Evolutionary conservation across 345 rosid genomes (phyloP), one percentile per base, ranked within the genome.

Genomic region (Camelina sativa): DNA sequence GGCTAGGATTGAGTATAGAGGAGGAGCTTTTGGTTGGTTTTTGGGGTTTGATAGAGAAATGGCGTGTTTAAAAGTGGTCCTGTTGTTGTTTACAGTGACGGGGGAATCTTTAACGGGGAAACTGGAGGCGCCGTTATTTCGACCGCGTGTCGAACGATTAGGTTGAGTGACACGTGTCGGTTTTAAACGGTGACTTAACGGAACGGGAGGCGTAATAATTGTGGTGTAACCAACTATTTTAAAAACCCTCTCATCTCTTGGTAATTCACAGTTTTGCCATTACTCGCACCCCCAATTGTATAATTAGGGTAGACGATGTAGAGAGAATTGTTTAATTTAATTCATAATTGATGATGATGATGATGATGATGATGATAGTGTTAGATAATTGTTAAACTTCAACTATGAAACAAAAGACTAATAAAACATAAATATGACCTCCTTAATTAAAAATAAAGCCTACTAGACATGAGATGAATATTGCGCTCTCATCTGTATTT

Each of bases 71-170:
- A 34, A 9, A 40, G 83, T 77, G 90, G 84, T 88, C 91, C 81
- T 67, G 62, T 80, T 81, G 34, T 17, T 17, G 17, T 32, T 34
- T 7, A 78, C 76, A 74, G 75, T 62, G 86, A 88, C 80, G 87
- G 85, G 85, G 89, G 86, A 82, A 82, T 87, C 82, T 75, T 74
- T 71, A 74, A 88, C 86, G 28, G 90, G 90, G 84, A 66, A 72
- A 67, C 82, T 86, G 96, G 90, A 88, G 96, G 94, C 96, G 91
- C 92, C 94, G 91, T 90, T 88, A 73, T 73, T 16, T 4, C 11
- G 55, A 59, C 55, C 4, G 30, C 1, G 16, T 53, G 20, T 7
- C 1, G 5, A 2, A 28, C 11, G 7, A 4, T 37, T 4, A 6
- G 3, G 11, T 60, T 2, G 19, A 30, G 2, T 51, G 13, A 19